Percentiles rank a stretch among this genome's conserved stretches.
Conservation (phyloP, 169 alveolate genomes). For the Eimeria acervulina region DNA sequence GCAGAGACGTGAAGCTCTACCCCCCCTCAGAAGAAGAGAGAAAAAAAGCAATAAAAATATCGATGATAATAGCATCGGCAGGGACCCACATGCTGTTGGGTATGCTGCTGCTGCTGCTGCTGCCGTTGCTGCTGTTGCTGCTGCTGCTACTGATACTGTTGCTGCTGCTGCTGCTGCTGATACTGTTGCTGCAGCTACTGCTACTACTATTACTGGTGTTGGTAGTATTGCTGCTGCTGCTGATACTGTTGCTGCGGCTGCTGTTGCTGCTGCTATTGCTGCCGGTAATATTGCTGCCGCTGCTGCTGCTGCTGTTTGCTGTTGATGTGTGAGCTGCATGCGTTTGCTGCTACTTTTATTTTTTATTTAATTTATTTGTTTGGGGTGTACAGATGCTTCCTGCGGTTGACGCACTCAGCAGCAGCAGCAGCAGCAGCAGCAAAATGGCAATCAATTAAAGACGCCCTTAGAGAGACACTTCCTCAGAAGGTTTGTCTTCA, state of each 20-base stretch:
- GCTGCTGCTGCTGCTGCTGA: conserved; percentile 11
- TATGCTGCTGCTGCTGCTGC: background rate
- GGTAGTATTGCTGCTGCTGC: background rate
- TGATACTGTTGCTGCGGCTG: background rate
- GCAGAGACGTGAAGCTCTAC: conserved; percentile 18
- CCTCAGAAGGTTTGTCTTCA: conserved; percentile 43
- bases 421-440: conserved; percentile 36
- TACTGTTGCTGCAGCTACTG: background rate
- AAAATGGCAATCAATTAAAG: conserved; percentile 65
- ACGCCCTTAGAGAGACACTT: conserved; percentile 32
- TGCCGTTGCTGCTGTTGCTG: background rate
- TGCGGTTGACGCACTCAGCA: background rate
- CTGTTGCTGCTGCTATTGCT: conserved; percentile 17
- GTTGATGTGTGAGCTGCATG: background rate
- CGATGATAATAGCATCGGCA: conserved; percentile 16
- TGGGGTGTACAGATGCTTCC: too few species aligned
- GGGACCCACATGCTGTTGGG: conserved; percentile 76
- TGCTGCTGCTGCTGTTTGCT: background rate
- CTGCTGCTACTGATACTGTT: background rate
- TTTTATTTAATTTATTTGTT: too few species aligned
- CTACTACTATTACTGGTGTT: background rate
- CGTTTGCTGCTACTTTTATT: background rate
- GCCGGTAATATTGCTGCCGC: background rate
- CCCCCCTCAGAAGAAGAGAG: background rate
- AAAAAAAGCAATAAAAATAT: background rate